These are phyloP conservation scores for Lavandula angustifolia DNA, from an alignment of 257 asterid genomes.

Conservation along the genomic window DNA sequence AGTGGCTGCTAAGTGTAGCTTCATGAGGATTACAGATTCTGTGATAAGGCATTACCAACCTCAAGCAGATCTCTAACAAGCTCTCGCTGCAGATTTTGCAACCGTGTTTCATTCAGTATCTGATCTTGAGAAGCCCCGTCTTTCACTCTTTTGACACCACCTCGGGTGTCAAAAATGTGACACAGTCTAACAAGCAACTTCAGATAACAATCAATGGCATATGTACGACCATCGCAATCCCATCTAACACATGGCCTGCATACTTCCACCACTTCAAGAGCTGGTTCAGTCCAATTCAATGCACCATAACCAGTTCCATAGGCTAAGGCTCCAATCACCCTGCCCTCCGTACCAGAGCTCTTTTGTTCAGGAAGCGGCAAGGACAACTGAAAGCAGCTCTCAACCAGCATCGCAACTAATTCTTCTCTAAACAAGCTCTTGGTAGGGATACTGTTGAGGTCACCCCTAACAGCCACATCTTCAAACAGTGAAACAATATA, in stretches of 20 bases:
- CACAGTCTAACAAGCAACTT: slow-evolving; percentile 88
- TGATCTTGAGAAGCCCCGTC: slow-evolving; percentile 96
- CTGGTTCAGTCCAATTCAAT: slow-evolving; percentile 90
- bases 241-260: slow-evolving; percentile 88
- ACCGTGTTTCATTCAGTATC: slow-evolving; percentile 81
- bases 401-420: slow-evolving; percentile 85
- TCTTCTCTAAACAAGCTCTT: slow-evolving; percentile 91
- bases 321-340: slow-evolving; percentile 93
- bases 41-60: slow-evolving; percentile 45
- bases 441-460: slow-evolving; percentile 74
- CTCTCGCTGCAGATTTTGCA: slow-evolving; percentile 81
- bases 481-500: slow-evolving; percentile 85
- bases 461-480: slow-evolving; percentile 70
- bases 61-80: slow-evolving; percentile 79
- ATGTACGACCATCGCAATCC: slow-evolving; percentile 93
- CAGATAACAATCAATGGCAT: slow-evolving; percentile 89
- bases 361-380: slow-evolving; percentile 84
- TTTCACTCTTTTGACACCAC: slow-evolving; percentile 89
- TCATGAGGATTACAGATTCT: neutral
- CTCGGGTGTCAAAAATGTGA: slow-evolving; percentile 85
- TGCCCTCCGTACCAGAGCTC: slow-evolving; percentile 79
- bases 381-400: slow-evolving; percentile 92
- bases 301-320: slow-evolving; percentile 98
- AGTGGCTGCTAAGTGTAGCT: neutral
- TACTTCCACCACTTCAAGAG: slow-evolving; percentile 91